Conservation (phyloP, 1,284 basidiomycete species). For the Cutaneotrichosporon mucoides region DNA sequence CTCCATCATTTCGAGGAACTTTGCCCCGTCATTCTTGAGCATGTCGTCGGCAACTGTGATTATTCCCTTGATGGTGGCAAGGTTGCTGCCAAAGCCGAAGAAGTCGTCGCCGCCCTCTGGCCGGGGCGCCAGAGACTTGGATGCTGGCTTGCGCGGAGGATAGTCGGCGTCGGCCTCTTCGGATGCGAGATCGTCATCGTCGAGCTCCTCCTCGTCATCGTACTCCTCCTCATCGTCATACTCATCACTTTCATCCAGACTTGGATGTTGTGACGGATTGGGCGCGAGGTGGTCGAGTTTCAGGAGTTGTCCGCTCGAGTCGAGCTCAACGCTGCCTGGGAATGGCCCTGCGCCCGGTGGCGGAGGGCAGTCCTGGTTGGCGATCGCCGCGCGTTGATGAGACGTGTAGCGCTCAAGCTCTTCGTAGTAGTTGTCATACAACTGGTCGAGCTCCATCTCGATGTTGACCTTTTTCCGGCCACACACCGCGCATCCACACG, state of each 20-base stretch:
- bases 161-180: constrained; percentile 59
- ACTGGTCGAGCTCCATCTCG: constrained; percentile 97
- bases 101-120: constrained; percentile 58
- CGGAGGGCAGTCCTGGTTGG: constrained; percentile 77
- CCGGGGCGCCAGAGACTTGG: constrained; percentile 27
- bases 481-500: constrained; percentile 93
- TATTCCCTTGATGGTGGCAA: constrained; percentile 87
- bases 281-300: constrained; percentile 56
- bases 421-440: constrained; percentile 99
- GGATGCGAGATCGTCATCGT: constrained; percentile 60
- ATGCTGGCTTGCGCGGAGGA: constrained; percentile 18
- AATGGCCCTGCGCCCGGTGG: constrained; percentile 96
- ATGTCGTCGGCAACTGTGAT: constrained; percentile 98
- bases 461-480: constrained; percentile 97
- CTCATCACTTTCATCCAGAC: constrained; percentile 40
- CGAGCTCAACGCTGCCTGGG: constrained; percentile 93
- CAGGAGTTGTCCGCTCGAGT: constrained; percentile 80
- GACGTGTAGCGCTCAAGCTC: constrained; percentile 98
- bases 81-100: constrained; percentile 70
- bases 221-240: constrained; percentile 44
- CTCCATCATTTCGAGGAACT: constrained; percentile 99
- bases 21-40: constrained; percentile 95
- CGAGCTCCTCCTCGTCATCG: constrained; percentile 53
- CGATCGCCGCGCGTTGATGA: constrained; percentile 86
- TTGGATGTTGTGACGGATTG: constrained; percentile 49